These are phyloP conservation scores for Xylariomycetidae sp. DNA, from an alignment of 2,329 filamentous ascomycete genomes.

Conservation along the genomic window DNA sequence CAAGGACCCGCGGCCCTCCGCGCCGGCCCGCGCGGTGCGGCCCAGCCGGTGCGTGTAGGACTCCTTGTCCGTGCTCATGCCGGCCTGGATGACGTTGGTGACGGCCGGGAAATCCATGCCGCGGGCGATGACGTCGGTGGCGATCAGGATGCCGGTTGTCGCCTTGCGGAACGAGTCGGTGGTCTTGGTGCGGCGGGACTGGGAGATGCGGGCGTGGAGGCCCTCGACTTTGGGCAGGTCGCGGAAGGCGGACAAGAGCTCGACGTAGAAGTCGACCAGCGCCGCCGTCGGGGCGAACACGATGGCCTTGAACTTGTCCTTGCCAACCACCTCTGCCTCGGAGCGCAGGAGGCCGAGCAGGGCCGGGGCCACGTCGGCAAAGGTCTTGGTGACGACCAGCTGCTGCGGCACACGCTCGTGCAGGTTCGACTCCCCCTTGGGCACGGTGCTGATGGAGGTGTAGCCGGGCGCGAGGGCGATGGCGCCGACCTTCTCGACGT, in stretches of 20 bases:
- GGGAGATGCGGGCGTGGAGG: slow-evolving; percentile 46
- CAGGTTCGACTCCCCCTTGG: slow-evolving; percentile 67
- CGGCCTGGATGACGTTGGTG: slow-evolving; percentile 59
- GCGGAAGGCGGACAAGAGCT: slow-evolving; percentile 33
- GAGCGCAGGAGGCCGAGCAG: slow-evolving; percentile 51
- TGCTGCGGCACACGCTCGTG: slow-evolving; percentile 72
- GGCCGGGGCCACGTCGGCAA: slow-evolving; percentile 59
- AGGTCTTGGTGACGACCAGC: slow-evolving; percentile 58
- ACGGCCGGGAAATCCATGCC: slow-evolving; percentile 70
- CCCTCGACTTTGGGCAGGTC: slow-evolving; percentile 37
- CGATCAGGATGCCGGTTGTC: slow-evolving; percentile 51
- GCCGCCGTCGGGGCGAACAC: slow-evolving; percentile 65
- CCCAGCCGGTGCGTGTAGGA: slow-evolving; percentile 64
- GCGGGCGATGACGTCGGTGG: slow-evolving; percentile 65
- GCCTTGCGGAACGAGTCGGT: slow-evolving; percentile 58
- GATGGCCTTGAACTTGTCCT: slow-evolving; percentile 71
- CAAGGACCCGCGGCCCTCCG: slow-evolving; percentile 56
- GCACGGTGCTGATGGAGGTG: slow-evolving; percentile 76
- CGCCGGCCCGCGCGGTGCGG: slow-evolving; percentile 60
- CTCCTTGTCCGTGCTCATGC: slow-evolving; percentile 52
- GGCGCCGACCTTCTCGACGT: slow-evolving; percentile 70
- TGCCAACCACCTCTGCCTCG: slow-evolving; percentile 30
- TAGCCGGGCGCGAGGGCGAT: slow-evolving; percentile 64
- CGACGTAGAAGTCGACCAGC: slow-evolving; percentile 44
- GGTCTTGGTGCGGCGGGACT: slow-evolving; percentile 44